These are phyloP conservation scores for Nothophoma quercina DNA, from an alignment of 2,329 filamentous ascomycete species.

Conservation along the genomic window DNA sequence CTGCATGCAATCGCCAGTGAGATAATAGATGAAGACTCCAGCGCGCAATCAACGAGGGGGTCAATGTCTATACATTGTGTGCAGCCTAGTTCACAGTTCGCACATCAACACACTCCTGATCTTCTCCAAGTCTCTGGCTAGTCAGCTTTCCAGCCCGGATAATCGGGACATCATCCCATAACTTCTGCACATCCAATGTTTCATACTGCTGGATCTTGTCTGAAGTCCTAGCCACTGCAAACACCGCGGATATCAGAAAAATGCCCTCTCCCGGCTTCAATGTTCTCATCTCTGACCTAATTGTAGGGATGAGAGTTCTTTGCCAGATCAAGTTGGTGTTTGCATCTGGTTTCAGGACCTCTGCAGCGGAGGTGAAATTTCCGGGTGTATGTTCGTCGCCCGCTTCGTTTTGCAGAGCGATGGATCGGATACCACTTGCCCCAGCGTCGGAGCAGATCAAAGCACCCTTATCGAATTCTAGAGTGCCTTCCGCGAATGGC, in stretches of 20 bases:
- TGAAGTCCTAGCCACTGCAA: slow-evolving; percentile 29
- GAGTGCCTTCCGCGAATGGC: slow-evolving; percentile 28
- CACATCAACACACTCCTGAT: background rate
- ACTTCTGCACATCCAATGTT: slow-evolving; percentile 17
- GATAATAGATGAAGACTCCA: too few relatives aligned
- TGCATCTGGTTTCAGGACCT: slow-evolving; percentile 44
- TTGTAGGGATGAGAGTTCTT: slow-evolving; percentile 40
- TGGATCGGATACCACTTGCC: slow-evolving; percentile 32
- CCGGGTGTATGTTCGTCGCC: background rate
- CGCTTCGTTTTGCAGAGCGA: background rate
- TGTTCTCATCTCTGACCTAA: slow-evolving; percentile 10
- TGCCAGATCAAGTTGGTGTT: slow-evolving; percentile 48
- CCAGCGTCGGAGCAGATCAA: slow-evolving; percentile 41
- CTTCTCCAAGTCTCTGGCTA: background rate
- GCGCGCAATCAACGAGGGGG: too few relatives aligned
- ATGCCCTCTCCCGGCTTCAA: background rate
- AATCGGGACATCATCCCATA: slow-evolving; percentile 36
- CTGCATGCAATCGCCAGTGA: too few relatives aligned
- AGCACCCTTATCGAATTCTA: slow-evolving; percentile 10
- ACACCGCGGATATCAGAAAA: slow-evolving; percentile 32
- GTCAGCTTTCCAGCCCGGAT: background rate
- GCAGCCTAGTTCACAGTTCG: background rate
- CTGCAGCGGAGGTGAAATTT: background rate
- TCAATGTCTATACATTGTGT: too few relatives aligned
- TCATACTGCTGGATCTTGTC: slow-evolving; percentile 24